Evolutionary conservation across 306 rosid species (phyloP), one percentile per base, ranked within the genome.

Genomic region (Castanopsis chinensis): DNA sequence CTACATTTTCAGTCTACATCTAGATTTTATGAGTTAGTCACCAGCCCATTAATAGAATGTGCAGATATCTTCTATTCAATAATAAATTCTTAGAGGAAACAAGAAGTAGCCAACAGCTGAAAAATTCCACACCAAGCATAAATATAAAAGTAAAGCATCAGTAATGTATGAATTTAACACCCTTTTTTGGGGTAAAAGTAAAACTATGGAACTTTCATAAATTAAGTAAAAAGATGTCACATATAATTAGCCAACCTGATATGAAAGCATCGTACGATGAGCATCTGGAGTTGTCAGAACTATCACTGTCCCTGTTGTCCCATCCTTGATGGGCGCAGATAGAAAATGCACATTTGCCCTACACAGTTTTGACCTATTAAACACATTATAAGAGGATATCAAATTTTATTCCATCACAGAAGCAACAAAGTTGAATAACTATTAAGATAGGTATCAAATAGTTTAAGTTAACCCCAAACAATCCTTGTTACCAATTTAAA

Each of bases 201-300:
- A 63, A 35, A 69, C 77, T 20, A 53, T 71, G 49, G 13, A 55
- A 76, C 20, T 63, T 75, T 65, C 61, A 75, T 41, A 21, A 76
- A 55, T 13, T 53, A 84, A 56, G 74, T 18, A 30, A 41, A 65
- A 79, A 1, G 18, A 74, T 65, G 23, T 55, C 32, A 52, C 20
- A 45, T 70, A 54, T 65, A 78, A 67, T 69, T 35, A 80, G 53
- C 33, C 68, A 15, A 91, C 99, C 99, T 95, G 98, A 88, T 92
- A 95, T 30, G 99, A 89, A 71, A 95, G 92, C 99, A 92, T 93
- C 60, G 99, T 92, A 61, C 98, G 98, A 27, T 95, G 99, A 54
- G 99, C 99, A 88, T 95, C 98, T 43, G 98, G 92, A 69, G 98
- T 92, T 10, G 99, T 92, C 79, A 95, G 99, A 83, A 95, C 99